phyloP scores from a whole-genome alignment of 2,329 filamentous ascomycete species.

The Pseudogymnoascus sp. region DNA sequence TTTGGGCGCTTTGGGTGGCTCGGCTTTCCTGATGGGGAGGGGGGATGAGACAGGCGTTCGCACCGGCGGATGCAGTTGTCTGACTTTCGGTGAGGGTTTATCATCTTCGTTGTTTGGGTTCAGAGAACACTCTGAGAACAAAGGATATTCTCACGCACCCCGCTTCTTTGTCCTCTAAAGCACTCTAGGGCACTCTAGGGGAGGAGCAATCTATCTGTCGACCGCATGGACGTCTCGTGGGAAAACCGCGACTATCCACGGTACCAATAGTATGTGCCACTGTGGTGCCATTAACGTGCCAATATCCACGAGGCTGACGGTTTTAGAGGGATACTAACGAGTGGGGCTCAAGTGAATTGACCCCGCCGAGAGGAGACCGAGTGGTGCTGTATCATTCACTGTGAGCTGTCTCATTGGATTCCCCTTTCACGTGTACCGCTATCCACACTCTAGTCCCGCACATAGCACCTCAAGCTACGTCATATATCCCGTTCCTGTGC shows the following conservation, averaged over 20 bases:
- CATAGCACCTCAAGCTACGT: background rate
- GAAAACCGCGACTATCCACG: background rate
- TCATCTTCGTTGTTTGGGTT: background rate
- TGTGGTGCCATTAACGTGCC: background rate
- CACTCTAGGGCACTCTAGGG: background rate
- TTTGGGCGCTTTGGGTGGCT: background rate
- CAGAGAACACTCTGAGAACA: background rate
- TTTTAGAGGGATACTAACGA: background rate
- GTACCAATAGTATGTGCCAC: background rate
- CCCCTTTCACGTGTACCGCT: background rate
- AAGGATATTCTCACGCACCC: background rate
- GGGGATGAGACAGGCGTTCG: background rate
- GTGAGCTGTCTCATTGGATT: background rate
- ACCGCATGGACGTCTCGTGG: background rate
- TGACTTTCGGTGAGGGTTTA: background rate
- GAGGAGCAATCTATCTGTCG: constrained; percentile 1
- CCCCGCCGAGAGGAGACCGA: background rate
- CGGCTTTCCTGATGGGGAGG: background rate
- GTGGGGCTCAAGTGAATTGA: background rate
- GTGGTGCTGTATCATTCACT: background rate
- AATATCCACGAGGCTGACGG: background rate
- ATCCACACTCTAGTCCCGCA: background rate
- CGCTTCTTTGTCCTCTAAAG: background rate
- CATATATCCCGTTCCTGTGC: background rate
- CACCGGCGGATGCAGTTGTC: background rate